Evolutionary conservation across 306 rosid species (phyloP).

Genomic region (Casuarina glauca): DNA sequence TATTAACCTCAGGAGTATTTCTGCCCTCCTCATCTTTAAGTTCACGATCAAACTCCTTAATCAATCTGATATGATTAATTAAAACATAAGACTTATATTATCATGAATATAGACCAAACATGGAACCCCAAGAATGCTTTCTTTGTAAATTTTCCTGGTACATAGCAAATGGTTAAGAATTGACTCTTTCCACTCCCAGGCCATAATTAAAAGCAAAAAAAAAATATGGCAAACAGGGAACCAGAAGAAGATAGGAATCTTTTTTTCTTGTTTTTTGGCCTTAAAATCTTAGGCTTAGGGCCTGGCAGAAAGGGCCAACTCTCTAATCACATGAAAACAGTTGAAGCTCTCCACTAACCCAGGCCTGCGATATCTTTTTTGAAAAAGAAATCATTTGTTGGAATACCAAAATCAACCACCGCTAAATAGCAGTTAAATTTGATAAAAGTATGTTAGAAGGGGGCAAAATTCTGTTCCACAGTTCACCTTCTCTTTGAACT

Average conservation of each 20-base stretch:
- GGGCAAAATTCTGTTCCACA: not conserved
- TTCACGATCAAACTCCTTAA: slow-evolving; percentile 95
- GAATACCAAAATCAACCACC: not conserved
- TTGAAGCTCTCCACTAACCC: not conserved
- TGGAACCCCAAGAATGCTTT: slow-evolving; percentile 12
- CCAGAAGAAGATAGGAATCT: too few species aligned
- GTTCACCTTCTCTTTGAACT: slow-evolving; percentile 23
- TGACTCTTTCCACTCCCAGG: not conserved
- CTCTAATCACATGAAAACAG: slow-evolving; percentile 16
- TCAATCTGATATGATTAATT: slow-evolving; percentile 53
- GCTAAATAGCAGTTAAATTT: not conserved
- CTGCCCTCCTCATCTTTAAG: slow-evolving; percentile 83
- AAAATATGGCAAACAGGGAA: not conserved
- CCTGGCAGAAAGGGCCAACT: slow-evolving; percentile 4
- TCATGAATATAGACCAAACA: slow-evolving; percentile 12
- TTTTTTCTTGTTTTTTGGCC: not conserved
- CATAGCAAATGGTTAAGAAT: not conserved
- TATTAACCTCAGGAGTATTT: slow-evolving; percentile 84
- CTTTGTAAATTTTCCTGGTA: slow-evolving; percentile 12
- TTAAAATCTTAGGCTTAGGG: not conserved
- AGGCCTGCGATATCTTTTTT: not conserved
- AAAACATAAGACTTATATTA: slow-evolving; percentile 17
- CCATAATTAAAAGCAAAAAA: slow-evolving; percentile 13
- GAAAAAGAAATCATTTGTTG: slow-evolving; percentile 10
- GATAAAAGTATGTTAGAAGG: not conserved